These are phyloP conservation scores for Didymellaceae sp. DNA, from an alignment of 2,329 filamentous ascomycete species.

Conservation along the genomic window DNA sequence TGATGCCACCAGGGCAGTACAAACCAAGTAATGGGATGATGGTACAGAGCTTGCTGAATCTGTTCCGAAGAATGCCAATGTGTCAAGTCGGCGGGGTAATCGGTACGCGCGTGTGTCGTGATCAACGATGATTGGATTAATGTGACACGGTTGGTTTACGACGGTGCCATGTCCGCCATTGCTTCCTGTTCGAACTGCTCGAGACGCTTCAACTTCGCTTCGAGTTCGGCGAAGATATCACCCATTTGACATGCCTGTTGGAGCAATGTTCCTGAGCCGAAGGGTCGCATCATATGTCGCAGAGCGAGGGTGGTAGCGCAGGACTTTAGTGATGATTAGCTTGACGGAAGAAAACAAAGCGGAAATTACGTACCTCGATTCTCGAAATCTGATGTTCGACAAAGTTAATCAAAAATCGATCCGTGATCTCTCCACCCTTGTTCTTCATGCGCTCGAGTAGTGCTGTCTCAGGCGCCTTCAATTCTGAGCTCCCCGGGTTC, in stretches of 20 bases:
- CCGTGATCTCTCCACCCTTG: conserved; percentile 83
- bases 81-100: neutral
- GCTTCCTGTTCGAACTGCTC: conserved; percentile 50
- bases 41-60: conserved; percentile 2
- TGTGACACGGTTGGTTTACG: conserved; percentile 14
- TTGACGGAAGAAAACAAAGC: neutral
- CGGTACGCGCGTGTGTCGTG: neutral
- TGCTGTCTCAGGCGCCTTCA: conserved; percentile 83
- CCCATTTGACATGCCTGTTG: conserved; percentile 80
- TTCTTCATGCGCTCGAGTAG: conserved; percentile 76
- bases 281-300: conserved; percentile 78
- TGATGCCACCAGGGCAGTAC: conserved; percentile 11
- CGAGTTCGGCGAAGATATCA: conserved; percentile 69
- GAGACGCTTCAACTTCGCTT: conserved; percentile 68
- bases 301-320: conserved; percentile 80
- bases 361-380: conserved; percentile 81
- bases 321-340: conserved; percentile 62
- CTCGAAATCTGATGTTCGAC: conserved; percentile 94
- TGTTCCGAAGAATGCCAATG: neutral
- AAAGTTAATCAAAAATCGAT: conserved; percentile 85
- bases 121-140: neutral
- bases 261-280: conserved; percentile 67
- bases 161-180: conserved; percentile 36
- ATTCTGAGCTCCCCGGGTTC: conserved; percentile 64
- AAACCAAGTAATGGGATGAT: conserved; percentile 9